phyloP scores from a whole-genome alignment of 257 asterid species.

The Knoxia roxburghii region DNA sequence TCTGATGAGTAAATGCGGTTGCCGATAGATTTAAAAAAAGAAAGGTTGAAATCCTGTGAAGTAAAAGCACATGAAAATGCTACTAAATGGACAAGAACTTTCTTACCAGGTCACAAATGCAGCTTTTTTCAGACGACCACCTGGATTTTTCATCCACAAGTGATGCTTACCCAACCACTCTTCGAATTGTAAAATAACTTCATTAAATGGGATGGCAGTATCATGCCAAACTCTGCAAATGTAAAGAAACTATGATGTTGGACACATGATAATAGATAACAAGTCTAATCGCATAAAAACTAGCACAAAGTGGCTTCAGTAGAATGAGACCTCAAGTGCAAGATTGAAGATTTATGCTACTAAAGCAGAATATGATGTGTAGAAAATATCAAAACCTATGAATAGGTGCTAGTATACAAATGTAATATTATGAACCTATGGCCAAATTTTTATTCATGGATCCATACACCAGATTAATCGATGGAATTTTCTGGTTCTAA shows the following conservation, averaged over 20 bases:
- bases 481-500: background rate
- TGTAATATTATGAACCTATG: background rate
- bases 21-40: background rate
- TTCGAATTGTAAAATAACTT: slow-evolving; percentile 82
- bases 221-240: slow-evolving; percentile 92
- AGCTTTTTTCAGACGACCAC: slow-evolving; percentile 51
- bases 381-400: background rate
- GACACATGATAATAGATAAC: background rate
- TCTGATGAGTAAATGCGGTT: background rate
- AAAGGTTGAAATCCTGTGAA: background rate
- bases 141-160: slow-evolving; percentile 44
- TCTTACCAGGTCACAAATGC: slow-evolving; percentile 95
- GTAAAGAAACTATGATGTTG: background rate
- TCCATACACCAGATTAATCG: too few relatives aligned
- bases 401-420: too few relatives aligned
- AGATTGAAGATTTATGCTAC: background rate
- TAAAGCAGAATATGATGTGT: background rate
- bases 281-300: background rate
- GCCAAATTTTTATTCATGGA: background rate
- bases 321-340: background rate
- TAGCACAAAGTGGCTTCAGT: slow-evolving; percentile 1
- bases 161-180: slow-evolving; percentile 52
- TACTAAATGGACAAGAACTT: background rate
- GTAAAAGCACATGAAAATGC: background rate
- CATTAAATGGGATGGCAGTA: slow-evolving; percentile 66